Evolutionary conservation across 164 flowering plant genomes (phyloP), one percentile per base, ranked within the genome.

Genomic region (Echeveria elegans): DNA sequence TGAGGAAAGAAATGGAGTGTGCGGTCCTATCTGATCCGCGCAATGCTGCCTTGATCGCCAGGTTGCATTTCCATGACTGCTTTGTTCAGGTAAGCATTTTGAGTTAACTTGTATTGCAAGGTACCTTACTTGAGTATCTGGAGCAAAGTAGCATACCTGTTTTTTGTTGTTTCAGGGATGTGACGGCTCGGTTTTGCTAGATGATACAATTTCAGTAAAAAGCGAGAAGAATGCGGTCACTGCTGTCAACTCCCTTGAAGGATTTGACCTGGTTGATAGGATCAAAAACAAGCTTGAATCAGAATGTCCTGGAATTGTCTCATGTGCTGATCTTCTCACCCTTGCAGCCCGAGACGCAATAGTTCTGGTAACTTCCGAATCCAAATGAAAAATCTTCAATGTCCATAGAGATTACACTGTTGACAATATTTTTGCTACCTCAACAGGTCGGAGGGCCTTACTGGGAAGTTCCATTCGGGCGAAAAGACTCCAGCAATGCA

Each of bases 21-120:
- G 84, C 86, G 0, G 92, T 90, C 14, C 75, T 78, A 1, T 83
- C 90, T 56, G 85, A 87, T 43, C 96, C 89, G 0, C 89, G 96
- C 4, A 85, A 80, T 64, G 98, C 98, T 0, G 98, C 98, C 16
- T 71, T 82, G 18, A 72, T 90, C 2, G 71, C 89, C 5, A 80
- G 94, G 8, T 68, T 93, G 56, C 98, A 90, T 75, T 87, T 90
- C 73, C 98, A 93, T 58, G 98, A 93, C 69, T 93, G 97, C 82
- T 90, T 93, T 64, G 93, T 93, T 68, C 97, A 90, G 94, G 97
- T 90, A 29, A 53, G 63, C 4, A 0, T 26, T 60, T 15, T 36
- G 6, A 24, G 18, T 2, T 60, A 15, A 16, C 40, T 62, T 62
- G 65, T 31, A 36, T 23, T 21, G 65, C 40, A 62, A 30, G 40